Percentiles rank a stretch among this genome's conserved stretches.
Evolutionary conservation across 2,329 filamentous ascomycete species (phyloP).

Genomic region (Sordariomycetes sp.): DNA sequence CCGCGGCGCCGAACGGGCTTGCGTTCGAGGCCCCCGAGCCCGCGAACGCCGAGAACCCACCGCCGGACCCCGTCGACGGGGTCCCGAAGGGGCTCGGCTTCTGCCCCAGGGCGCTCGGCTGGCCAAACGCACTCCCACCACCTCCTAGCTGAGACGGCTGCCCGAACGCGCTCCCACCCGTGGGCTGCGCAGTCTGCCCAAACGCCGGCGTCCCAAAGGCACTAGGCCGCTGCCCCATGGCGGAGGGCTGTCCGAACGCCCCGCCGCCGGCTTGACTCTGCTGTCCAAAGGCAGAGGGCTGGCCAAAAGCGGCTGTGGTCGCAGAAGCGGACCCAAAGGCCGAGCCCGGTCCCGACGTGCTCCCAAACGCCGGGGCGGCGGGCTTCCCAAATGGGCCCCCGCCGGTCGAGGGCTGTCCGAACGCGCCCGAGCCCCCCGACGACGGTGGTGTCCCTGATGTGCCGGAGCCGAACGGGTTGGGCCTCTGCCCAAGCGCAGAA

Average conservation of each 20-base stretch:
- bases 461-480: constrained; percentile 3
- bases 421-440: constrained; percentile 5
- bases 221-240: constrained; percentile 15
- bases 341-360: constrained; percentile 12
- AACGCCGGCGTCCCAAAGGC: constrained; percentile 4
- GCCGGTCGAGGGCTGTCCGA: background rate
- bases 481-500: constrained; percentile 18
- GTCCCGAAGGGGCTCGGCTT: constrained; percentile 19
- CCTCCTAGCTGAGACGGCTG: constrained; percentile 7
- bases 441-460: constrained; percentile 18
- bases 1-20: constrained; percentile 3
- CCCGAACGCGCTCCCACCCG: constrained; percentile 3
- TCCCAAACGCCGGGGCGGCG: constrained; percentile 4
- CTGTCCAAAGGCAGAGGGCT: background rate
- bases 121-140: background rate
- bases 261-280: constrained; percentile 2
- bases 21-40: background rate
- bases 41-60: background rate
- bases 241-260: constrained; percentile 12
- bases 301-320: background rate
- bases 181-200: background rate
- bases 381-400: constrained; percentile 10
- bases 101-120: constrained; percentile 8
- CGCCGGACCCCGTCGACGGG: background rate
- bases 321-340: background rate